Percentiles rank a stretch among this genome's conserved stretches.
phyloP scores from a whole-genome alignment of 495 filamentous ascomycete genomes.

The Xylaria cubensis region DNA sequence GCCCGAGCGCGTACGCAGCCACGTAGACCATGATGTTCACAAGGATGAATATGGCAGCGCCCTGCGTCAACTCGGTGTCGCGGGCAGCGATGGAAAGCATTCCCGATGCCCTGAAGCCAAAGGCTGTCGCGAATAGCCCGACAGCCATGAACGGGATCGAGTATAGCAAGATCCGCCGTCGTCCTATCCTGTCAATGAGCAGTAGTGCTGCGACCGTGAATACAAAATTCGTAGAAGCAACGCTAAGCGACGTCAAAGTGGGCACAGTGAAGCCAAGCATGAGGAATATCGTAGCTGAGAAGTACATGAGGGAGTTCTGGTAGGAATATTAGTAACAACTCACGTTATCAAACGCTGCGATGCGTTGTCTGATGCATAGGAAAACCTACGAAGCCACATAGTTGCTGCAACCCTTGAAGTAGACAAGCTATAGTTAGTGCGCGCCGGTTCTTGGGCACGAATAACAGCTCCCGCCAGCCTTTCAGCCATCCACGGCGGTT shows the following conservation, averaged over 20 bases:
- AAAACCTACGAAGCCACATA: constrained; percentile 80
- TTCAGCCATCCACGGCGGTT: constrained; percentile 44
- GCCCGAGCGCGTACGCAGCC: constrained; percentile 81
- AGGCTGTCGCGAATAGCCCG: constrained; percentile 69
- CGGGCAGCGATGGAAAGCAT: constrained; percentile 35
- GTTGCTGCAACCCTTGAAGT: constrained; percentile 86
- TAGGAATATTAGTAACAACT: constrained; percentile 26
- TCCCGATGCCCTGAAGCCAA: constrained; percentile 65
- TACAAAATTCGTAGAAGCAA: constrained; percentile 83
- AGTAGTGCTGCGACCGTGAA: constrained; percentile 80
- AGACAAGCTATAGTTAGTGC: constrained; percentile 85
- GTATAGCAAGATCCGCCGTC: constrained; percentile 79
- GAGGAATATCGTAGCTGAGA: constrained; percentile 87
- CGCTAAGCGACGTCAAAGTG: constrained; percentile 78
- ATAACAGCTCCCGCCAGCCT: constrained; percentile 62
- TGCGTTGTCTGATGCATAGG: not conserved
- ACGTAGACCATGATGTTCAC: constrained; percentile 81
- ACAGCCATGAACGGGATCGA: constrained; percentile 85
- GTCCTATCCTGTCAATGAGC: constrained; percentile 80
- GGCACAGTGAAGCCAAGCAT: constrained; percentile 80
- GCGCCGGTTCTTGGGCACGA: constrained; percentile 70
- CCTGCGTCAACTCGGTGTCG: constrained; percentile 31
- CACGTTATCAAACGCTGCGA: not conserved
- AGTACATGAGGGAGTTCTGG: constrained; percentile 93
- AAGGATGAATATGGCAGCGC: constrained; percentile 64